Evolutionary conservation across 768 basidiomycete genomes (phyloP).

Genomic region (Pholiota molesta): DNA sequence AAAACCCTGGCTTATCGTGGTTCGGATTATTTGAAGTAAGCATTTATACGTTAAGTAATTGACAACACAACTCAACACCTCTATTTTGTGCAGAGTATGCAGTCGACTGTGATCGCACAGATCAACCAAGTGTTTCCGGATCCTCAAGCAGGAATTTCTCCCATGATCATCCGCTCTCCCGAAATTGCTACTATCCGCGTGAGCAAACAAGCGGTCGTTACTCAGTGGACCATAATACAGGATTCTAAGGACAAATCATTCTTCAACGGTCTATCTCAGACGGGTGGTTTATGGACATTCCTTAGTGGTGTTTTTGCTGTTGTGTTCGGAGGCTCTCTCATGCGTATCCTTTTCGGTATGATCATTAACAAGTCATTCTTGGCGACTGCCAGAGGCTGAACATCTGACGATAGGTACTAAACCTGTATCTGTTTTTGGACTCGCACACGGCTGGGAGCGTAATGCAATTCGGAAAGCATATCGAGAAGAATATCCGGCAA

Average conservation of each 20-base stretch:
- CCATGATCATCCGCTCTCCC: constrained; percentile 6
- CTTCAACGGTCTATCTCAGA: neutral
- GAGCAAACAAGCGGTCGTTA: too few relatives aligned
- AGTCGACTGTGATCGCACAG: constrained; percentile 15
- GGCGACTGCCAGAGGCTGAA: too few relatives aligned
- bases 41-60: too few relatives aligned
- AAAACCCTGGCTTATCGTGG: constrained; percentile 7
- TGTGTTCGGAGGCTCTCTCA: neutral
- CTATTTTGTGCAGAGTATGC: too few relatives aligned
- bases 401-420: too few relatives aligned
- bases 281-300: constrained; percentile 4
- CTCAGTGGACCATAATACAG: neutral
- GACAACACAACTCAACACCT: too few relatives aligned
- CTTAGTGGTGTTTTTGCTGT: constrained; percentile 3
- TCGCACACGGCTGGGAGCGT: neutral
- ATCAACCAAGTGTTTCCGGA: constrained; percentile 16
- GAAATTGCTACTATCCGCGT: constrained; percentile 21
- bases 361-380: too few relatives aligned
- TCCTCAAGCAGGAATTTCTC: constrained; percentile 6
- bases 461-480: neutral
- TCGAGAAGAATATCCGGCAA: neutral
- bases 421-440: neutral
- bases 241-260: neutral
- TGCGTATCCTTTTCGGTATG: constrained; percentile 1
- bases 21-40: constrained; percentile 22